These are phyloP conservation scores for Pezicula radicicola DNA, from an alignment of 2,329 filamentous ascomycete species.

Conservation along the genomic window DNA sequence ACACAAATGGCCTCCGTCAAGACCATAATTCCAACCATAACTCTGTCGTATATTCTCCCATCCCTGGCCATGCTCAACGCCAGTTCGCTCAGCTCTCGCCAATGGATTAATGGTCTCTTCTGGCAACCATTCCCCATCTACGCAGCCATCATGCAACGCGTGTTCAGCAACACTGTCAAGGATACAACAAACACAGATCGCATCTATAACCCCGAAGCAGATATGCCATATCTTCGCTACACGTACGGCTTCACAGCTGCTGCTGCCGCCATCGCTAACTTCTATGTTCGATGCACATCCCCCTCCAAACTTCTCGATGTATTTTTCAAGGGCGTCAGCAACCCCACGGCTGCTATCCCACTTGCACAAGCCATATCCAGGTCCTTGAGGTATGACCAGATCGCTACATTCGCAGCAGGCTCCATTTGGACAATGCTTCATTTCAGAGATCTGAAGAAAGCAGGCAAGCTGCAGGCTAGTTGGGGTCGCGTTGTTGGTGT, in stretches of 20 bases:
- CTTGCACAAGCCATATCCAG: conserved; percentile 8
- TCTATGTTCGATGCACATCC: conserved; percentile 13
- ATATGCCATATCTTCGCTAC: conserved; percentile 21
- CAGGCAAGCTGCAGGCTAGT: conserved; percentile 21
- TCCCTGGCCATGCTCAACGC: conserved; percentile 19
- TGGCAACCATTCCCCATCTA: conserved; percentile 40
- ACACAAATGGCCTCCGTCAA: conserved; percentile 24
- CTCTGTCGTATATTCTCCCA: conserved; percentile 23
- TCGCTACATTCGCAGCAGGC: conserved; percentile 19
- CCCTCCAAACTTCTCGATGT: conserved; percentile 15
- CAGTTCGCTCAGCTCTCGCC: conserved; percentile 14
- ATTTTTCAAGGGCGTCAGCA: conserved; percentile 22
- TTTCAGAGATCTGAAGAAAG: conserved; percentile 30
- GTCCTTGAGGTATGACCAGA: conserved; percentile 21
- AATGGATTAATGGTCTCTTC: conserved; percentile 24
- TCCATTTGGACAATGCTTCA: conserved; percentile 28
- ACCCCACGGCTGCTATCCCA: conserved; percentile 13
- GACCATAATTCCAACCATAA: conserved; percentile 26
- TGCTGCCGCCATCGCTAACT: conserved; percentile 8
- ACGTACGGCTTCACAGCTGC: conserved; percentile 16
- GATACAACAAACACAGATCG: conserved; percentile 16
- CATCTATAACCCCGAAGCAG: conserved; percentile 18
- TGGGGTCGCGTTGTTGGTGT: conserved; percentile 22
- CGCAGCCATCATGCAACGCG: conserved; percentile 13
- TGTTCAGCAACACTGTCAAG: conserved; percentile 12